Base-by-base conservation (phyloP, 306 rosid species). In the Prunus armeniaca region DNA sequence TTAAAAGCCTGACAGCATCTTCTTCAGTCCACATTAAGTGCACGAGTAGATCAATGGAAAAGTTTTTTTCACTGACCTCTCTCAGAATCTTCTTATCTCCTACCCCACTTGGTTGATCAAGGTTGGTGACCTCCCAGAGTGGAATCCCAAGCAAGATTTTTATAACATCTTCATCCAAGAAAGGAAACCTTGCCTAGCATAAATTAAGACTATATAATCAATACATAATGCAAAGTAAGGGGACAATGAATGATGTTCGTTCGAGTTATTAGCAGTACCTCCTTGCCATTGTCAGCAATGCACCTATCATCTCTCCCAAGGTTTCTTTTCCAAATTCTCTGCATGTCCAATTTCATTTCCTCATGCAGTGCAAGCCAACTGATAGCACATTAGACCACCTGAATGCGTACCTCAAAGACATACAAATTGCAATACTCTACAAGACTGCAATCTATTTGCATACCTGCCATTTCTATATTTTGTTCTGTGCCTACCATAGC, bases 251-350 rank as follows among this genome's bases (percentile, higher is more conserved):
- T 65, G 19, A 24, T 65, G 50, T 68, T 47, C 12, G 11, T 54
- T 71, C 65, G 9, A 73, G 49, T 78, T 74, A 62, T 67, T 73
- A 73, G 76, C 20, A 58, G 67, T 88, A 95, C 98, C 98, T 95
- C 98, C 88, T 89, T 95, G 65, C 97, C 96, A 61, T 83, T 88
- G 77, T 95, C 98, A 38, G 98, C 92, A 87, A 95, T 90, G 80
- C 96, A 90, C 75, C 98, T 88, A 80, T 92, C 98, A 78, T 95
- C 98, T 89, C 98, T 87, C 76, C 98, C 98, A 57, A 95, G 87
- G 89, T 95, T 95, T 87, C 98, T 88, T 83, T 89, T 95, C 98
- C 98, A 95, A 77, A 95, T 95, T 88, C 98, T 92, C 79, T 89
- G 97, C 88, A 95, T 87, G 83, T 95, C 98, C 72, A 95, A 82